phyloP scores from a whole-genome alignment of 768 basidiomycete species.

The Tricholoma terreum region DNA sequence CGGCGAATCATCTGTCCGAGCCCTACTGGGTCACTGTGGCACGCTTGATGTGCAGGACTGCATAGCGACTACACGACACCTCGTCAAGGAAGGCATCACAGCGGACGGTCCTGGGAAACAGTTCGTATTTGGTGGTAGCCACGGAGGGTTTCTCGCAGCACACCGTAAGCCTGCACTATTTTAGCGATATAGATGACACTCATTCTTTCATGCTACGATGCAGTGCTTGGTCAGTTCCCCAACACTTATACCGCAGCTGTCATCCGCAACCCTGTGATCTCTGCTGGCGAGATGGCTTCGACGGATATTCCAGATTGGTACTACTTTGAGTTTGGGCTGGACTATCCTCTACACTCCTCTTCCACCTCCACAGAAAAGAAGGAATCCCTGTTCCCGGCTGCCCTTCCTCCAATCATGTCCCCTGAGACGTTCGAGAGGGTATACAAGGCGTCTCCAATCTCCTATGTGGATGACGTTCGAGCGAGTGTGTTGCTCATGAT shows the following conservation, averaged over 20 bases:
- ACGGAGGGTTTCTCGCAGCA: slow-evolving; percentile 63
- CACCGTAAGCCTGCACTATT: slow-evolving; percentile 52
- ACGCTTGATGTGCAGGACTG: slow-evolving; percentile 65
- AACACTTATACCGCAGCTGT: slow-evolving; percentile 59
- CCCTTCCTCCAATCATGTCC: slow-evolving; percentile 36
- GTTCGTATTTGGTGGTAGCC: slow-evolving; percentile 62
- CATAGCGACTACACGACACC: slow-evolving; percentile 48
- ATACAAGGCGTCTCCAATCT: slow-evolving; percentile 53
- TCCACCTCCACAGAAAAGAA: slow-evolving; percentile 14
- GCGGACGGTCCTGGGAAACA: slow-evolving; percentile 47
- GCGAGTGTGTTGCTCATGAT: slow-evolving; percentile 56
- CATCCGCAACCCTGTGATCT: slow-evolving; percentile 69
- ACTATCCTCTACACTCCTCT: slow-evolving; percentile 36
- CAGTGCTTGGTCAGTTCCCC: slow-evolving; percentile 65
- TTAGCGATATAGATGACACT: neutral
- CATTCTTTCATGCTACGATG: neutral
- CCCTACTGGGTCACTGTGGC: slow-evolving; percentile 58
- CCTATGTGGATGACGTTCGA: slow-evolving; percentile 46
- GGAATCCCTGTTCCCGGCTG: neutral
- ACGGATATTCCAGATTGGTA: slow-evolving; percentile 76
- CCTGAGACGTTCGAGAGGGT: slow-evolving; percentile 43
- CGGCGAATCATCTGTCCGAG: slow-evolving; percentile 55
- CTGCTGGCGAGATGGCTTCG: slow-evolving; percentile 49
- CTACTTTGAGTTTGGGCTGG: slow-evolving; percentile 44
- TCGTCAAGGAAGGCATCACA: slow-evolving; percentile 49